These are phyloP conservation scores for Kalmusia sp. DNA, from an alignment of 2,329 filamentous ascomycete genomes.

Conservation along the genomic window DNA sequence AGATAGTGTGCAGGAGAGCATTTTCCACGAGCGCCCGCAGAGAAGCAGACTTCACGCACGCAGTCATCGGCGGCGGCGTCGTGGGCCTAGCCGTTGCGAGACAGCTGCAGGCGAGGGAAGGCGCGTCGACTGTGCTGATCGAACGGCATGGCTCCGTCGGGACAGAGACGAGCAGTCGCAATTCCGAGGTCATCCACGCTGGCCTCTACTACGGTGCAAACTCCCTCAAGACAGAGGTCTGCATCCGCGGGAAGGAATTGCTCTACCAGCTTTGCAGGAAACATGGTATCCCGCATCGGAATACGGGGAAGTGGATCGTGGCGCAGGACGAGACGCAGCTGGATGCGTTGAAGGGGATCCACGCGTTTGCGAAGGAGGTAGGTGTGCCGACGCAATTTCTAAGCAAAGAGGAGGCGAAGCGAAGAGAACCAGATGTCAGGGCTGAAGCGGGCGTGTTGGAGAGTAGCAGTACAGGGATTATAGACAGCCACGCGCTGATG, in stretches of 20 bases:
- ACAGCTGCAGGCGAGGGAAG: constrained; percentile 67
- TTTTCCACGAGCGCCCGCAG: constrained; percentile 38
- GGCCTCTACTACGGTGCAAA: constrained; percentile 85
- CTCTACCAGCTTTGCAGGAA: constrained; percentile 79
- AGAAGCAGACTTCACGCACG: constrained; percentile 68
- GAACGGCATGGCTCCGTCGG: constrained; percentile 79
- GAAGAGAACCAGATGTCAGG: constrained; percentile 76
- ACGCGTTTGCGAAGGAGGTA: constrained; percentile 61
- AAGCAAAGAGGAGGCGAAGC: constrained; percentile 63
- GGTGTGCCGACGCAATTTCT: constrained; percentile 78
- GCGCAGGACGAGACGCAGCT: constrained; percentile 79
- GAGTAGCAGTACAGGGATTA: constrained; percentile 84
- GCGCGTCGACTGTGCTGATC: constrained; percentile 75
- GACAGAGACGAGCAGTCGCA: constrained; percentile 87
- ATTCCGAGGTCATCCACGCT: constrained; percentile 95
- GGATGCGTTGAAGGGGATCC: constrained; percentile 64
- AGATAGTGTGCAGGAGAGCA: not conserved
- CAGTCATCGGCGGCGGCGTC: constrained; percentile 73
- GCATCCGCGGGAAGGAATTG: constrained; percentile 76
- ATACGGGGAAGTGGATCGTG: constrained; percentile 93
- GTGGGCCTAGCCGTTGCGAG: constrained; percentile 83
- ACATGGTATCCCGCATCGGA: constrained; percentile 72
- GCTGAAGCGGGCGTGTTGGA: constrained; percentile 80
- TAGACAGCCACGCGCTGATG: constrained; percentile 90
- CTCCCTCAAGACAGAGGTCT: constrained; percentile 83